Percentiles rank a stretch among this genome's conserved stretches.
Evolutionary conservation across 73 alveolate genomes (phyloP).

Genomic region (Symbiodinium natans): DNA sequence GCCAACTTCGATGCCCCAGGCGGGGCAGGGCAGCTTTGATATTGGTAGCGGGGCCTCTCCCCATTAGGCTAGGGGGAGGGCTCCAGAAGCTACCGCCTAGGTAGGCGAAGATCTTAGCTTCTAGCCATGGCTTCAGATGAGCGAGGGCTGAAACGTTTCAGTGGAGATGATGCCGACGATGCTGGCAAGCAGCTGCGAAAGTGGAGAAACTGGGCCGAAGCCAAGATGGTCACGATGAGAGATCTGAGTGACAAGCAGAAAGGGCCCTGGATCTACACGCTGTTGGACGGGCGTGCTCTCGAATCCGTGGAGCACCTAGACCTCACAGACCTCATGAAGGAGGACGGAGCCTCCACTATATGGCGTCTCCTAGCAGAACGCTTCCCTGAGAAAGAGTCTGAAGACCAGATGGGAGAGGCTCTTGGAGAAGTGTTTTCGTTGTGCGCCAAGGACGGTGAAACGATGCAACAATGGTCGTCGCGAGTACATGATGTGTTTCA

Average conservation of each 20-base stretch:
- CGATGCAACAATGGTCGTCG: slow-evolving; percentile 16
- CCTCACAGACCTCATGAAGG: background rate
- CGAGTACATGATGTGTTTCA: slow-evolving; percentile 2
- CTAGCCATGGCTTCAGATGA: slow-evolving; percentile 1
- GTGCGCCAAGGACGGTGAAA: background rate
- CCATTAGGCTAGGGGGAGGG: background rate
- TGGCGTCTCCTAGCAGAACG: background rate
- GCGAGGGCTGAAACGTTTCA: background rate
- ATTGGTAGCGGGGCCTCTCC: background rate
- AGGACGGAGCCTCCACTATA: background rate
- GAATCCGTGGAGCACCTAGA: background rate
- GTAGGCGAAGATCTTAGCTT: background rate
- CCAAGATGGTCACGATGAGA: background rate
- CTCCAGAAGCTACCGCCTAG: background rate
- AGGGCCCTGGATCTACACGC: slow-evolving; percentile 6
- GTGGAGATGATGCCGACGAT: background rate
- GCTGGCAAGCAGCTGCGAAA: slow-evolving; percentile 11
- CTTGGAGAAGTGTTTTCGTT: slow-evolving; percentile 26
- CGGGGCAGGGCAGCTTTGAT: too few species aligned
- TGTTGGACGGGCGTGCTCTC: background rate
- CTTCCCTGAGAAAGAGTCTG: slow-evolving; percentile 48
- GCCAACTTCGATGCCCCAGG: too few species aligned
- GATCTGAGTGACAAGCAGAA: background rate
- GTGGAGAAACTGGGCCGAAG: slow-evolving; percentile 18
- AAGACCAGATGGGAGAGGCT: slow-evolving; percentile 34